Conservation (phyloP, 306 rosid genomes). For the Chamaecrista fasciculata region DNA sequence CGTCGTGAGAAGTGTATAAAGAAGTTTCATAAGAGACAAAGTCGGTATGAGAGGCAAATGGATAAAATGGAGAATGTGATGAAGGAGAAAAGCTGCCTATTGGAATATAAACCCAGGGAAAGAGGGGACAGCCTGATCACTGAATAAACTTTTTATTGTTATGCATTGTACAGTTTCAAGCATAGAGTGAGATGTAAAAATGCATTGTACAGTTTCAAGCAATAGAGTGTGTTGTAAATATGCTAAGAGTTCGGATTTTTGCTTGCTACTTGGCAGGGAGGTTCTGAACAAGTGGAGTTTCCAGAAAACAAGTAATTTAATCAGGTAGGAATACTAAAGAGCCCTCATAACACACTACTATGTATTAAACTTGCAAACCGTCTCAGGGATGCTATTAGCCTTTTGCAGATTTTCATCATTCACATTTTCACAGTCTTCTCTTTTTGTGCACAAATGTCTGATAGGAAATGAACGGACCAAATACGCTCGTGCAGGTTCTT, state of each 20-base stretch:
- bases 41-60: not conserved
- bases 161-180: not conserved
- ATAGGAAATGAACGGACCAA: too few species aligned
- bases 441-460: too few species aligned
- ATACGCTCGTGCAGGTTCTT: not conserved
- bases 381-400: not conserved
- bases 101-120: not conserved
- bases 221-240: not conserved
- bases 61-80: not conserved
- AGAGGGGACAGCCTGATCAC: not conserved
- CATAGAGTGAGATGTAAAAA: not conserved
- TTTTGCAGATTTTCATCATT: not conserved
- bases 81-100: not conserved
- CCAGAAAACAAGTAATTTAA: not conserved
- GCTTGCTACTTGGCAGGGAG: not conserved
- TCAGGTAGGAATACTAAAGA: not conserved
- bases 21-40: conserved; percentile 4
- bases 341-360: too few species aligned
- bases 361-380: not conserved
- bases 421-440: not conserved
- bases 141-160: not conserved
- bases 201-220: not conserved
- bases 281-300: not conserved
- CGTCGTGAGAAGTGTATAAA: not conserved
- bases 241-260: too few species aligned